Base-by-base conservation (phyloP, 2,329 filamentous ascomycete species). In the Apiospora aurea region DNA sequence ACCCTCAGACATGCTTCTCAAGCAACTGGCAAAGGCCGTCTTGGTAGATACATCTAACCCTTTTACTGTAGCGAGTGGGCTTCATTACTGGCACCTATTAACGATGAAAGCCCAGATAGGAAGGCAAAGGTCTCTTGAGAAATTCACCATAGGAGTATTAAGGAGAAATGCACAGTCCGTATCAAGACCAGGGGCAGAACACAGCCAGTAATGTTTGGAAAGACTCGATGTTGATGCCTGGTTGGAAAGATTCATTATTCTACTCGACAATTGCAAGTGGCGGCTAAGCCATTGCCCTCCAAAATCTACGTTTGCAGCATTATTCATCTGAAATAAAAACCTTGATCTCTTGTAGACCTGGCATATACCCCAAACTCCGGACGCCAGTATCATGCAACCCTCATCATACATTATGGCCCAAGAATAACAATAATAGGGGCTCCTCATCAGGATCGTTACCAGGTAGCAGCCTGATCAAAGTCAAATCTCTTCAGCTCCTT, bases 401-500 rank as follows among this genome's bases (percentile, higher is more conserved):
- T 26, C n/a, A 16, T 57, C 34, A 51, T 51, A 41, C 68, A 51
- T 51, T 8, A 41, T 51, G 49, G 44, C 68, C 68, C 43, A 51
- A 38, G n/a, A 24, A 13, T 16, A 16, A 26, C 13, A 16, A 44
- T 57, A 29, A 26, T 11, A 16, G 34, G 16, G 24, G n/a, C 38
- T 14, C 68, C 5, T 57, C 2, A 7, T 7, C 47, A n/a, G 21
- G 26, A 29, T 38, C 26, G 7, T 79, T 67, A 89, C 87, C 87
- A 89, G 66, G 87, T 85, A 41, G 94, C 89, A 71, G 93, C 92
- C 78, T 91, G 89, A 82, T 97, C 95, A 75, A 91, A 89, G 83
- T 99, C 96, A 83, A 99, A 99, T 77, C 96, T 87, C 77, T 89
- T 89, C 78, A 99, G 83, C 82, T 99, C 96, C 84, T 94, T 97